Percentiles rank a stretch among this genome's conserved stretches.
Conservation (phyloP, 2,329 filamentous ascomycete species). For the Cladosporium phlei region DNA sequence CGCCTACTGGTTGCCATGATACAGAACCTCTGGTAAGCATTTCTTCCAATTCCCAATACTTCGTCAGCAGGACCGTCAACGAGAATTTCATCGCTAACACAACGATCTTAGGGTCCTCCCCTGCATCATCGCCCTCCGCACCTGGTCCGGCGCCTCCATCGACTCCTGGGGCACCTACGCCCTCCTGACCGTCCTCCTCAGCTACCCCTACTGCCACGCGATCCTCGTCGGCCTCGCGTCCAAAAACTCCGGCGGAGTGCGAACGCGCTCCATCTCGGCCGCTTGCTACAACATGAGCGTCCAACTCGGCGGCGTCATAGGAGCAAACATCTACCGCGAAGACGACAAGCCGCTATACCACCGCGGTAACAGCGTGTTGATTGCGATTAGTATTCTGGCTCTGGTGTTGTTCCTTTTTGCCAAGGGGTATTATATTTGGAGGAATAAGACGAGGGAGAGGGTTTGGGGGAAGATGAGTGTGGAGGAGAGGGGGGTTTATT, state of each 20-base stretch:
- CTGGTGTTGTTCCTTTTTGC: slow-evolving; percentile 39
- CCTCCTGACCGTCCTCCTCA: slow-evolving; percentile 37
- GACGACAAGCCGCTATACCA: slow-evolving; percentile 53
- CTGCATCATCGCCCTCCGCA: slow-evolving; percentile 35
- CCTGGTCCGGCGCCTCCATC: slow-evolving; percentile 24
- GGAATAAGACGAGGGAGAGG: slow-evolving; percentile 29
- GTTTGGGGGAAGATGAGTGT: slow-evolving; percentile 36
- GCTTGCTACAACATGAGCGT: slow-evolving; percentile 38
- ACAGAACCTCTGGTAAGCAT: slow-evolving; percentile 38
- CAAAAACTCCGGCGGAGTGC: slow-evolving; percentile 40
- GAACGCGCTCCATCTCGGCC: slow-evolving; percentile 40
- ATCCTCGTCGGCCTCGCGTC: slow-evolving; percentile 41
- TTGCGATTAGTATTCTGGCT: slow-evolving; percentile 48
- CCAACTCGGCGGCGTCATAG: slow-evolving; percentile 45
- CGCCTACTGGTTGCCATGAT: slow-evolving; percentile 45
- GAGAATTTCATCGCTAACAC: slow-evolving; percentile 19
- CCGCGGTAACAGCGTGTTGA: slow-evolving; percentile 50
- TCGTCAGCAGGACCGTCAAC: too few species aligned
- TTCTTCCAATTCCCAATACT: slow-evolving; percentile 28
- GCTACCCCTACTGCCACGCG: slow-evolving; percentile 41
- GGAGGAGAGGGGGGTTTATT: slow-evolving; percentile 33
- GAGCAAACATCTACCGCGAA: slow-evolving; percentile 47
- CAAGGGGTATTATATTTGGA: slow-evolving; percentile 32
- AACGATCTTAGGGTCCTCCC: slow-evolving; percentile 32
- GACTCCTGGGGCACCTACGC: slow-evolving; percentile 37